phyloP scores from a whole-genome alignment of 345 rosid genomes.

The Cardamine occulta region DNA sequence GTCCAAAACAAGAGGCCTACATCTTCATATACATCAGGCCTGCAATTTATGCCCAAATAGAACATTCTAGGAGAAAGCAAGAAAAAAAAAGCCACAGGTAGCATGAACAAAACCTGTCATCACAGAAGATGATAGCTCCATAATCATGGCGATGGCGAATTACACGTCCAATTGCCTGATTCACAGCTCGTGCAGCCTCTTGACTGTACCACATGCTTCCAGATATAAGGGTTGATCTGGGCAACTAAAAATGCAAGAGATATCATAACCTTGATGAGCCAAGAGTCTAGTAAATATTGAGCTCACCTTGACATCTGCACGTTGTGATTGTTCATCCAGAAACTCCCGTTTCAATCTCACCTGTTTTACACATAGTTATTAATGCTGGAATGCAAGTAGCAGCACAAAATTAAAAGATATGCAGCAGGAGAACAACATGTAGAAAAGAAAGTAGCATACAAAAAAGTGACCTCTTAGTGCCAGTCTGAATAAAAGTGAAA shows the following conservation, averaged over 20 bases:
- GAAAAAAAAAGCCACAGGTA: neutral
- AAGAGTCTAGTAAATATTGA: constrained; percentile 21
- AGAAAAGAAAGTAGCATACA: constrained; percentile 14
- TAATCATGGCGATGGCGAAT: constrained; percentile 95
- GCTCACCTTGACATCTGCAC: constrained; percentile 56
- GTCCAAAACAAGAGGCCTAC: constrained; percentile 12
- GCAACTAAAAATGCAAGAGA: constrained; percentile 33
- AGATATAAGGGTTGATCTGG: constrained; percentile 53
- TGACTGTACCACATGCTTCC: constrained; percentile 92
- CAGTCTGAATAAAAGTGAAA: constrained; percentile 26
- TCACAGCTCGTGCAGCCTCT: constrained; percentile 93
- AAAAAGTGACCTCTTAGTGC: constrained; percentile 15
- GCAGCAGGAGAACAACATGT: constrained; percentile 10
- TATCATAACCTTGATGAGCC: constrained; percentile 34
- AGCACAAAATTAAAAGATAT: constrained; percentile 8
- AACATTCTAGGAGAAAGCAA: constrained; percentile 25
- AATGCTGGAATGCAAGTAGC: constrained; percentile 14
- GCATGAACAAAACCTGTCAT: constrained; percentile 68
- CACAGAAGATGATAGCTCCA: constrained; percentile 91
- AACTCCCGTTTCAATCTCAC: constrained; percentile 88
- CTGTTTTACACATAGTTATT: constrained; percentile 48
- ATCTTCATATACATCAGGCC: constrained; percentile 4
- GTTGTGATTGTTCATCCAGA: constrained; percentile 62
- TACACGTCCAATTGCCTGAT: constrained; percentile 97
- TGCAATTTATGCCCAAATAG: neutral